phyloP scores from a whole-genome alignment of 139 green algal genomes.

The Chlorella sp. region DNA sequence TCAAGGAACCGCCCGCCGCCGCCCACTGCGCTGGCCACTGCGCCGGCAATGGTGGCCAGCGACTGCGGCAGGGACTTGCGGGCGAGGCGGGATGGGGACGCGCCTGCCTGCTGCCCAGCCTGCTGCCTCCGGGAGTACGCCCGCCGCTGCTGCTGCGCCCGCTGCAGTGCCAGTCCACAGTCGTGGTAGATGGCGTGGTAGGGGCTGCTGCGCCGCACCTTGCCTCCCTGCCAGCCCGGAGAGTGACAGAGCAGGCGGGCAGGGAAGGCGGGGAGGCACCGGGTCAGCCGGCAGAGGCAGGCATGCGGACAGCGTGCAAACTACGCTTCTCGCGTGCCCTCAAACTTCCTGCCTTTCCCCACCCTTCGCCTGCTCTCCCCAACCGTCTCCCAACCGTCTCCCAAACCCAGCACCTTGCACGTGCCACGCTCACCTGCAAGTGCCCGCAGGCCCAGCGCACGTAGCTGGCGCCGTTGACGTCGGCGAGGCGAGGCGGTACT shows the following conservation, averaged over 20 bases:
- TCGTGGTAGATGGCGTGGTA: not conserved
- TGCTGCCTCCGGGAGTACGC: not conserved
- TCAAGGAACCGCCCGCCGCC: no score
- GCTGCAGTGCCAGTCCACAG: not conserved
- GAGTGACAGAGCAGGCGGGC: not conserved
- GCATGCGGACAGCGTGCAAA: no score
- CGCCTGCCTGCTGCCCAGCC: not conserved
- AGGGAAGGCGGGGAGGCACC: not conserved
- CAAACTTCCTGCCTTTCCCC: no score
- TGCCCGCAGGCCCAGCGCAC: conserved; percentile 30
- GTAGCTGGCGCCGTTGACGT: conserved; percentile 17
- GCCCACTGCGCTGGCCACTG: not conserved
- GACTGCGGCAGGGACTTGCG: not conserved
- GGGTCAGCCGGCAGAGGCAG: not conserved
- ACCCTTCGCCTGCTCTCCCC: no score
- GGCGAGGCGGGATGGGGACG: not conserved
- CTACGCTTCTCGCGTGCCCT: no score
- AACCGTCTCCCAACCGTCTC: not conserved
- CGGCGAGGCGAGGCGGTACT: not conserved
- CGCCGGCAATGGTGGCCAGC: not conserved
- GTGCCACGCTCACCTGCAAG: conserved; percentile 10
- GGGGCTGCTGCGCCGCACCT: not conserved
- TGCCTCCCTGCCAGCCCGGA: conserved; percentile 5
- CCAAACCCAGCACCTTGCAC: not conserved
- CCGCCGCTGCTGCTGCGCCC: not conserved